Evolutionary conservation across 2,329 filamentous ascomycete species (phyloP), one percentile per base, ranked within the genome.

Genomic region (Ilyonectria destructans): DNA sequence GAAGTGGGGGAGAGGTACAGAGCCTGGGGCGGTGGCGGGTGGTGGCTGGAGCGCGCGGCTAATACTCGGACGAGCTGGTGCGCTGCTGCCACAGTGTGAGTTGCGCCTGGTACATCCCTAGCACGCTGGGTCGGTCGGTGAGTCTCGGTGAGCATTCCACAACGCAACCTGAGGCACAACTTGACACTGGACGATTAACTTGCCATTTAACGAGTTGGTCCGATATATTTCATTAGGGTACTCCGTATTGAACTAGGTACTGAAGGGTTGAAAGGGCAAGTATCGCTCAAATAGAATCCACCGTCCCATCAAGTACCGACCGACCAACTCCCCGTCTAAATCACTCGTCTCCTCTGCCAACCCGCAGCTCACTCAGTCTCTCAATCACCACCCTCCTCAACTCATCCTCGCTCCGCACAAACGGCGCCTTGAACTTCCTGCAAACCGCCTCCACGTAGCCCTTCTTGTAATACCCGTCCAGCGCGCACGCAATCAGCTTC

Each of bases 381-480:
- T 72, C 70, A 63, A 75, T 62, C 9, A 87, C 74, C 5, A 70
- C 78, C 29, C 77, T 73, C n/a, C 72, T 73, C 58, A 90, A 72
- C 7, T 82, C 81, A 5, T 80, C 80, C 26, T 85, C 79, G 3
- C 74, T 82, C 17, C 83, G 79, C 33, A 87, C 77, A 62, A 87
- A 75, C 43, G 82, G 78, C 6, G 90, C 77, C 0, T 77, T 81
- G 67, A 85, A 86, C 60, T 81, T 81, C 65, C 80, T 75, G 68
- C 89, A 91, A 10, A 90, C 84, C 15, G 89, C 80, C 72, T 88
- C 81, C 35, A 92, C 87, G 69, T 92, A 91, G 0, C 88, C 90
- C n/a, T 82, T 82, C 76, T 90, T 90, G 78, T 78, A 84, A 72
- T 88, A 92, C 0, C 82, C 83, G 26, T 82, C 76, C 2, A 84